Conservation (phyloP, 129 eudicot species). For the Flaveria robusta region DNA sequence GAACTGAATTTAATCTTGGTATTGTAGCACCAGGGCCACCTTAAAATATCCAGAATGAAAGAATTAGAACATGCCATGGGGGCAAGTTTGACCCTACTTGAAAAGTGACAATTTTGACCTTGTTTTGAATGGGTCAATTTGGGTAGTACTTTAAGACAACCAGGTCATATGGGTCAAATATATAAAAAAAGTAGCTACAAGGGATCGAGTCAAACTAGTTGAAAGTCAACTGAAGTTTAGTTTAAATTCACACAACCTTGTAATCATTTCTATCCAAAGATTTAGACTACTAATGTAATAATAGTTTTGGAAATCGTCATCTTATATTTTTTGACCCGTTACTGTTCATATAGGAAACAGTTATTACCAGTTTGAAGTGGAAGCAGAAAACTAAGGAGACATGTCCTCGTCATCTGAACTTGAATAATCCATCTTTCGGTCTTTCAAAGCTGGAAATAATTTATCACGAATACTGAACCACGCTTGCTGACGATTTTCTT, state of each 20-base stretch:
- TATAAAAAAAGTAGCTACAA: neutral
- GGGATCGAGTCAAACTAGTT: neutral
- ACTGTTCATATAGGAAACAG: neutral
- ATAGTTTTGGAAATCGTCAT: neutral
- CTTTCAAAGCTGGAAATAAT: constrained; percentile 64
- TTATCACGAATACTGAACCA: constrained; percentile 35
- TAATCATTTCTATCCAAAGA: neutral
- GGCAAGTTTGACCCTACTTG: neutral
- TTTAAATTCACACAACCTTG: neutral
- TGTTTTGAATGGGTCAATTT: too few relatives aligned
- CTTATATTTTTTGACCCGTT: neutral
- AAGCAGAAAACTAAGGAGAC: constrained; percentile 36
- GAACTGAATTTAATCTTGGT: neutral
- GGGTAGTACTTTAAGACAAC: neutral
- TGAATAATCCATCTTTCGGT: constrained; percentile 46
- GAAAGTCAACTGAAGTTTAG: neutral
- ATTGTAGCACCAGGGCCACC: neutral
- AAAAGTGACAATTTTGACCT: neutral
- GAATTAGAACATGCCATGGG: neutral
- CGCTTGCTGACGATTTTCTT: constrained; percentile 26
- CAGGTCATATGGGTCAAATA: neutral
- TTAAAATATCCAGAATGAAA: neutral
- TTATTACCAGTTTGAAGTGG: constrained; percentile 17
- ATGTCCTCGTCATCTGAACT: constrained; percentile 62
- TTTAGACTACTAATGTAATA: neutral